Conservation (phyloP, 441 rosid genomes). For the Populus hybrid region DNA sequence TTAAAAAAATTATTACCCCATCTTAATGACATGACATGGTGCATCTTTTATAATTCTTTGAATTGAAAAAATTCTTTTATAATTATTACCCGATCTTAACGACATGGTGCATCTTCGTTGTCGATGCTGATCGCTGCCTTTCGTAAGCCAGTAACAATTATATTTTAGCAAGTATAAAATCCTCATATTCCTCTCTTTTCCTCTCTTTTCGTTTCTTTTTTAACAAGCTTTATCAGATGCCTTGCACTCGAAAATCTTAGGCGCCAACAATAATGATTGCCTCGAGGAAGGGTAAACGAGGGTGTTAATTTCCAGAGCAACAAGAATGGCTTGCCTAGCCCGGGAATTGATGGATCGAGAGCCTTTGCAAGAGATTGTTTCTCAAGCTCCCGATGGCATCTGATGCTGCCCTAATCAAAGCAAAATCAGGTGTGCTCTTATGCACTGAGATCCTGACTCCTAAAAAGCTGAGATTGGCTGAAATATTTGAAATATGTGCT, state of each 20-base stretch:
- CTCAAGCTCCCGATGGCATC: conserved; percentile 26
- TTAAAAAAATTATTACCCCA: too few relatives aligned
- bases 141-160: neutral
- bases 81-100: too few relatives aligned
- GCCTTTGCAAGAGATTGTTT: neutral
- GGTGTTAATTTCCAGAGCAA: too few relatives aligned
- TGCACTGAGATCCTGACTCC: neutral
- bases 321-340: conserved; percentile 7
- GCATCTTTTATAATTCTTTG: too few relatives aligned
- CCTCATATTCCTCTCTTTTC: neutral
- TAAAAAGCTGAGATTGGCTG: neutral
- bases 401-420: conserved; percentile 18
- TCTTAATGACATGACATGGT: too few relatives aligned
- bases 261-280: neutral
- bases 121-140: neutral
- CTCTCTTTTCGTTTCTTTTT: too few relatives aligned
- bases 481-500: conserved; percentile 1
- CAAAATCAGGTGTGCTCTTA: conserved; percentile 12
- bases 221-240: neutral
- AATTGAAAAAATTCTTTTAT: too few relatives aligned
- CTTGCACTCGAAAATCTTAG: too few relatives aligned
- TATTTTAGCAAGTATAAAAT: neutral
- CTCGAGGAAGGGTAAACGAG: neutral
- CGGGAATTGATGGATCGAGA: conserved; percentile 7
- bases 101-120: too few relatives aligned